Evolutionary conservation across 768 basidiomycete species (phyloP).

Genomic region (Kwoniella sp.): DNA sequence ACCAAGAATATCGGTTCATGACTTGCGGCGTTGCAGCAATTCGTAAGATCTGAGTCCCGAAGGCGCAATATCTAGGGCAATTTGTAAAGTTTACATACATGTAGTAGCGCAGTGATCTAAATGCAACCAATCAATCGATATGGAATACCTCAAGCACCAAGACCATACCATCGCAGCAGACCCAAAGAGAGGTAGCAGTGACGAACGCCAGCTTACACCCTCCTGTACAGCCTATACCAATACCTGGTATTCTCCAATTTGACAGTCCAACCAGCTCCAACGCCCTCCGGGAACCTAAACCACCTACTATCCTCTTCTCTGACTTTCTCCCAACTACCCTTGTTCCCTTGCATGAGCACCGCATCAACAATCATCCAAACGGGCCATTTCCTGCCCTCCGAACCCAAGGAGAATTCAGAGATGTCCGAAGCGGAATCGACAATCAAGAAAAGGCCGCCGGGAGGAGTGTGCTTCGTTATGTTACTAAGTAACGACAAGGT

Average conservation of each 20-base stretch:
- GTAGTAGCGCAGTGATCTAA: neutral
- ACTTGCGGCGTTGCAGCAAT: too few species aligned
- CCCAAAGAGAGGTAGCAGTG: neutral
- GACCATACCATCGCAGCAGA: too few species aligned
- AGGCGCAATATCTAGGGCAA: neutral
- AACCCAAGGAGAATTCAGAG: conserved; percentile 40
- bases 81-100: neutral
- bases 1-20: too few species aligned
- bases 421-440: conserved; percentile 51
- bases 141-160: too few species aligned
- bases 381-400: conserved; percentile 47
- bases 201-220: conserved; percentile 5
- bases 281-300: conserved; percentile 46
- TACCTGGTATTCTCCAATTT: conserved; percentile 56
- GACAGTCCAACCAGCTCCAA: conserved; percentile 45
- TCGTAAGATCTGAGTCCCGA: too few species aligned
- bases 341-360: conserved; percentile 17
- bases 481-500: conserved; percentile 37
- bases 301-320: conserved; percentile 44
- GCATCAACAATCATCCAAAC: conserved; percentile 44
- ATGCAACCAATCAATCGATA: neutral
- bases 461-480: conserved; percentile 29
- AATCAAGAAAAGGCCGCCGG: conserved; percentile 45
- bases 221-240: conserved; percentile 52
- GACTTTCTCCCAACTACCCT: conserved; percentile 41